A percentile compares a stretch with the other conserved stretches of the same genome.
These are phyloP conservation scores for Neonectria hederae DNA, from an alignment of 2,329 filamentous ascomycete species.

Conservation along the genomic window DNA sequence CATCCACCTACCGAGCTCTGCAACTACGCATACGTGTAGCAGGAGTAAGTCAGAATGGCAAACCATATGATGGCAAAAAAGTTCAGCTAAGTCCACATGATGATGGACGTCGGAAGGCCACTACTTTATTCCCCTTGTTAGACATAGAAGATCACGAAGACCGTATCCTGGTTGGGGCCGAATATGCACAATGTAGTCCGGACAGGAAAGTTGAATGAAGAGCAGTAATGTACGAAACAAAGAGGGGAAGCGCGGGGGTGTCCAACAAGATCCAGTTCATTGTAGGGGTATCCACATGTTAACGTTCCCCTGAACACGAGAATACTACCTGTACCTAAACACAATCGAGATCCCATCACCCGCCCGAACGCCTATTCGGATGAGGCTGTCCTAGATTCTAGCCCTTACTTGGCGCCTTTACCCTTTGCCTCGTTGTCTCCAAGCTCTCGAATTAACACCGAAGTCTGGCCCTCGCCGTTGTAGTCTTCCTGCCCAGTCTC, in stretches of 20 bases:
- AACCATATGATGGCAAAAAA: not conserved
- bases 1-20: constrained; percentile 25
- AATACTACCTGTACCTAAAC: constrained; percentile 37
- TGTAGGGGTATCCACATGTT: constrained; percentile 47
- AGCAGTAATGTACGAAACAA: not conserved
- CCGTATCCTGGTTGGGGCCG: not conserved
- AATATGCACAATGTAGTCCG: not conserved
- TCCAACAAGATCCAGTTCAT: constrained; percentile 30
- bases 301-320: constrained; percentile 32
- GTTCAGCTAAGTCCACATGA: not conserved
- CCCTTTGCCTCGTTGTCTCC: constrained; percentile 88
- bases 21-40: not conserved
- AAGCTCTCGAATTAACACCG: constrained; percentile 84
- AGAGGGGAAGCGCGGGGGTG: not conserved
- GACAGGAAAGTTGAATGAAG: not conserved
- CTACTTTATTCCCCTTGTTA: constrained; percentile 19
- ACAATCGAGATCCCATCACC: constrained; percentile 38
- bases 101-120: not conserved
- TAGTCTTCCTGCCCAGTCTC: constrained; percentile 88
- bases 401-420: constrained; percentile 74
- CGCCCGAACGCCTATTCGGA: constrained; percentile 46
- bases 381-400: constrained; percentile 26
- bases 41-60: not conserved
- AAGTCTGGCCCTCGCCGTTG: constrained; percentile 74
- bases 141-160: constrained; percentile 3